These are phyloP conservation scores for Grosmannia huntii DNA, from an alignment of 2,329 filamentous ascomycete genomes.

Conservation along the genomic window DNA sequence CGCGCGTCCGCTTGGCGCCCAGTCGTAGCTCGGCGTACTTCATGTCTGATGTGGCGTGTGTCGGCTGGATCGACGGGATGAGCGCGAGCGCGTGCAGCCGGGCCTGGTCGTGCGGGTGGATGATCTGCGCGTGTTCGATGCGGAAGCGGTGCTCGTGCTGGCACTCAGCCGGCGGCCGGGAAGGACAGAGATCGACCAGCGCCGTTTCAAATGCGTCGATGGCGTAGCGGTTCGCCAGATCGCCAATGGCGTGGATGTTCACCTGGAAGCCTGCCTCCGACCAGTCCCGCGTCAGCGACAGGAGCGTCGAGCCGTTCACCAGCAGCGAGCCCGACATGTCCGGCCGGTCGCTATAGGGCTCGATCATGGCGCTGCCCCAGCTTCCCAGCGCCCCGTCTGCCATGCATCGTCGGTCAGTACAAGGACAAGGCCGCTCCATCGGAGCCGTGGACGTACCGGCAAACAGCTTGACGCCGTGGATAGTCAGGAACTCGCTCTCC, in stretches of 20 bases:
- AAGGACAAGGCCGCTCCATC: no score
- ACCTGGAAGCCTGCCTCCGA: conserved; percentile 50
- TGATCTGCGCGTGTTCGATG: conserved; percentile 60
- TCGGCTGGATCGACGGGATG: conserved; percentile 58
- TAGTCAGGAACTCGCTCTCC: conserved; percentile 34
- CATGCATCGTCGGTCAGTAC: no score
- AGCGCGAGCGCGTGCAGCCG: conserved; percentile 47
- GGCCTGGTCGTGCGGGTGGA: conserved; percentile 50
- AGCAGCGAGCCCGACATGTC: conserved; percentile 51
- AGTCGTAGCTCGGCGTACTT: conserved; percentile 50
- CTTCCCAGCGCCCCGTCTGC: conserved; percentile 56
- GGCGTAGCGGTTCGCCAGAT: conserved; percentile 52
- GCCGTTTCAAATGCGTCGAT: conserved; percentile 49
- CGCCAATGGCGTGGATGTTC: conserved; percentile 61
- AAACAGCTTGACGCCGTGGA: conserved; percentile 57
- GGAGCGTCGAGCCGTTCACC: conserved; percentile 48
- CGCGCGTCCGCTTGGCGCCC: conserved; percentile 37
- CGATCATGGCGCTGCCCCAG: conserved; percentile 61
- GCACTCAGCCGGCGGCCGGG: conserved; percentile 21
- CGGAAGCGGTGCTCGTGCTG: conserved; percentile 36
- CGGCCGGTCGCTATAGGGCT: conserved; percentile 53
- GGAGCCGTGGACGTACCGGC: conserved; percentile 32
- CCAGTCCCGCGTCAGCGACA: conserved; percentile 42
- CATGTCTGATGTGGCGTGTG: conserved; percentile 61
- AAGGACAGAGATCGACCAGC: conserved; percentile 39